Base-by-base conservation (phyloP, 169 alveolate species). In the Plasmodium billcollinsi region DNA sequence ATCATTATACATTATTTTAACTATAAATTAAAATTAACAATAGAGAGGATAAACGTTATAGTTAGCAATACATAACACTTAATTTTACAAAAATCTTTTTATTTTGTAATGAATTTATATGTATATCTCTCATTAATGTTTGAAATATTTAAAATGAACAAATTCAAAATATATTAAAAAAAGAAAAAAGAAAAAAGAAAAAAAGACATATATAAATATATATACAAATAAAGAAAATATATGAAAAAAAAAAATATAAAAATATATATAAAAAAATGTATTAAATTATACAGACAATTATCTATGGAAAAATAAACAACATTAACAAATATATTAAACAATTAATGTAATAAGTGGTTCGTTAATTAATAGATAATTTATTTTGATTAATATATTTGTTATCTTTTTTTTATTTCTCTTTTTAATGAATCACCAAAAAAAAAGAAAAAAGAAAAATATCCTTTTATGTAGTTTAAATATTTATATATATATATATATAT, bases 81-180 rank as follows among this genome's bases (percentile, higher is more conserved):
- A 59, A 72, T 62, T 61, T 24, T 29, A n/a, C 26, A 59, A 45
- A 61, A 33, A 33, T 5, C 43, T 33, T 15, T 58, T 59, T 59
- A 6, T 20, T 58, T 74, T 61, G 14, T 12, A 59, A 61, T 20
- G 52, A 49, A 45, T 21, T 26, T 61, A 29, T 18, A 50, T 9
- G 59, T 66, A 39, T 47, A 61, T 29, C 43, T 33, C 43, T 33
- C 72, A 12, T 76, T 39, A 63, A 54, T 47, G 11, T 65, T 66
- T 76, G 61, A 76, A 76, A 76, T 50, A 71, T 26, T 65, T 65
- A 76, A 76, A 65, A 21, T 58, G 21, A 18, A 45, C 58, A 47
- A 76, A 76, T 76, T 76, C 50, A 76, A 63, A 66, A 76, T 63
- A 45, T 76, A 76, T 33, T 63, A 61, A 76, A 63, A 63, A 39